Evolutionary conservation across 1,284 basidiomycete genomes (phyloP).

Genomic region (Laetiporus sulphureus): DNA sequence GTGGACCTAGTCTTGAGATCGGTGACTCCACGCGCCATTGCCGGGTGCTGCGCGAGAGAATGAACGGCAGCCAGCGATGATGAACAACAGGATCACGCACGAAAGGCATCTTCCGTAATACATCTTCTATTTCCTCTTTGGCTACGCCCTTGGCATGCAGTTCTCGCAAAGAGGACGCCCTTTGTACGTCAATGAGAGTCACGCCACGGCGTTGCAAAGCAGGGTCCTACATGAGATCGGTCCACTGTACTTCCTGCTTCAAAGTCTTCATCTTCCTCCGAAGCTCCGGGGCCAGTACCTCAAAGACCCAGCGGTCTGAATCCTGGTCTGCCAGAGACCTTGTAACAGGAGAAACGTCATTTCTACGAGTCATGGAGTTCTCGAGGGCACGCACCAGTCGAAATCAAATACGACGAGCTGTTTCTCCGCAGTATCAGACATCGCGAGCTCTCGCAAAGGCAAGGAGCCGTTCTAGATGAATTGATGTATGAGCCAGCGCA

Average conservation of each 20-base stretch:
- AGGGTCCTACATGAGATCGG: conserved; percentile 80
- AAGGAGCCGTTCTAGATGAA: not conserved
- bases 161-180: conserved; percentile 70
- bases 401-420: conserved; percentile 96
- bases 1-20: conserved; percentile 57
- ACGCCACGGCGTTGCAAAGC: not conserved
- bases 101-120: conserved; percentile 81
- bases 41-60: conserved; percentile 70
- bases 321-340: conserved; percentile 94
- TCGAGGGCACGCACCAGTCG: conserved; percentile 68
- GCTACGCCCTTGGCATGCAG: conserved; percentile 65
- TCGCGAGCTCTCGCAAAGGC: conserved; percentile 6
- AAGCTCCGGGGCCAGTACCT: conserved; percentile 83
- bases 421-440: conserved; percentile 38
- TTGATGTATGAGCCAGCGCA: not conserved
- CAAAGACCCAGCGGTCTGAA: conserved; percentile 94
- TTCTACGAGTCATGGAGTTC: not conserved
- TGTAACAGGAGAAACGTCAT: conserved; percentile 2
- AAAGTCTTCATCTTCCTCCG: conserved; percentile 78
- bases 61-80: not conserved
- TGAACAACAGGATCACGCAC: conserved; percentile 42
- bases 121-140: conserved; percentile 69
- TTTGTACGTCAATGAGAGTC: conserved; percentile 22
- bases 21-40: conserved; percentile 87
- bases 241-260: conserved; percentile 77